Base-by-base conservation (phyloP, 768 basidiomycete species). In the Tulasnella sp. region DNA sequence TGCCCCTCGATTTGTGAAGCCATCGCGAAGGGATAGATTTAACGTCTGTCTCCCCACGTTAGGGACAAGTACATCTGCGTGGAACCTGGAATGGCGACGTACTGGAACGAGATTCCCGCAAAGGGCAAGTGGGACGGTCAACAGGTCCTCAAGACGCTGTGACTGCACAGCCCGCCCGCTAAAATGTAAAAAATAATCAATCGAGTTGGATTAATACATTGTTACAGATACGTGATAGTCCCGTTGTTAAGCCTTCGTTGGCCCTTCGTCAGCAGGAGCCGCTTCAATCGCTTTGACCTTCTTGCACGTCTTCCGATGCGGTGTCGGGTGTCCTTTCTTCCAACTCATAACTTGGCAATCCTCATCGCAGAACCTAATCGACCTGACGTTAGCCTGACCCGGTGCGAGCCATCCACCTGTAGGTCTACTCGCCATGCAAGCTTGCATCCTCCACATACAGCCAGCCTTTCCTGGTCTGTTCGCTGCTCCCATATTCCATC, bases 41-140 rank as follows among this genome's bases (percentile, higher is more conserved):
- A 11, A 22, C 16, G 6, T 2, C 12, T 28, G 1, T 22, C 22
- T 44, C 16, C 16, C 54, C 44, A 12, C 24, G 3, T 16, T 50
- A 94, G 95, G 96, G 92, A 95, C 81, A 89, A 86, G 50, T 98
- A 92, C 84, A 89, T 98, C 60, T 98, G 97, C 83, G 91, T 98
- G 79, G 97, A 99, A 86, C 97, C 97, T 20, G 96, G 96, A 28
- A 89, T 89, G 85, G 96, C 95, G 4, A 87, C 90, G 69, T 93
- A 94, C 16, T 96, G 92, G 85, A 91, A 90, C 40, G 86, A 85
- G 75, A 85, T 96, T 9, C 88, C 87, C 58, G 87, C 92, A 11
- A 93, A 93, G 41, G 86, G 91, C 83, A 90, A 89, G 37, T 97
- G 96, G 94, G 85, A 90, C 42, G 95, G 95, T 2, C 90, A 91